phyloP scores from a whole-genome alignment of 2,329 filamentous ascomycete species.

The Aureobasidium pullulans region DNA sequence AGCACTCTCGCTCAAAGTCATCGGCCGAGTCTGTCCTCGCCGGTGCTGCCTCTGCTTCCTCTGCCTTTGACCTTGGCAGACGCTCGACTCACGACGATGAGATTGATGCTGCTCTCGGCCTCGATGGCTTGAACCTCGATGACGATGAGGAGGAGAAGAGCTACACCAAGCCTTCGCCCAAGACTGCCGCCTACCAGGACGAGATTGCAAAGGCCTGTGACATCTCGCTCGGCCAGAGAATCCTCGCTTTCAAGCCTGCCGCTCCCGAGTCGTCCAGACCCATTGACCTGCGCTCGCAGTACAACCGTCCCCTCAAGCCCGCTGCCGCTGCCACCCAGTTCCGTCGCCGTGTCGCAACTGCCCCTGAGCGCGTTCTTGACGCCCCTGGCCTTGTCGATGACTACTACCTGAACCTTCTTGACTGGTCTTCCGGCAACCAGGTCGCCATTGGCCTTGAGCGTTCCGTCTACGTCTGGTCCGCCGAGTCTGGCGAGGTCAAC shows the following conservation, averaged over 20 bases:
- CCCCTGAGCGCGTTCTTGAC: slow-evolving; percentile 91
- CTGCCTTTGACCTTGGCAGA: slow-evolving; percentile 54
- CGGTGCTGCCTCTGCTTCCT: slow-evolving; percentile 52
- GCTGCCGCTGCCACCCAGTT: slow-evolving; percentile 72
- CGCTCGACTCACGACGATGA: slow-evolving; percentile 63
- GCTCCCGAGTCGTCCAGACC: slow-evolving; percentile 98
- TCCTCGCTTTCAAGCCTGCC: slow-evolving; percentile 96
- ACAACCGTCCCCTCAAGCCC: slow-evolving; percentile 90
- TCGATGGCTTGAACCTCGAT: slow-evolving; percentile 73
- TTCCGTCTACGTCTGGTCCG: slow-evolving; percentile 97
- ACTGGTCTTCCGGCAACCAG: slow-evolving; percentile 97
- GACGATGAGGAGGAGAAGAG: slow-evolving; percentile 57
- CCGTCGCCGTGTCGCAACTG: slow-evolving; percentile 84
- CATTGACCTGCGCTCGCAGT: slow-evolving; percentile 93
- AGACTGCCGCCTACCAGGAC: slow-evolving; percentile 84
- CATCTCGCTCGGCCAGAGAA: slow-evolving; percentile 86
- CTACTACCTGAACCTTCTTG: slow-evolving; percentile 97
- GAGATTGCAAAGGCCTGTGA: slow-evolving; percentile 86
- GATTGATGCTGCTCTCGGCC: slow-evolving; percentile 47
- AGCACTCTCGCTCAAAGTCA: slow-evolving; percentile 69
- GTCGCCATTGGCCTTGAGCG: slow-evolving; percentile 96
- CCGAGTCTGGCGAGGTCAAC: slow-evolving; percentile 82
- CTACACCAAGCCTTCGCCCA: slow-evolving; percentile 74
- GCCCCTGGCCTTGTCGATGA: slow-evolving; percentile 94
- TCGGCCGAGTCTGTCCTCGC: slow-evolving; percentile 67